phyloP scores from a whole-genome alignment of 129 eudicot species.

The Chrysanthemum lavandulifolium region DNA sequence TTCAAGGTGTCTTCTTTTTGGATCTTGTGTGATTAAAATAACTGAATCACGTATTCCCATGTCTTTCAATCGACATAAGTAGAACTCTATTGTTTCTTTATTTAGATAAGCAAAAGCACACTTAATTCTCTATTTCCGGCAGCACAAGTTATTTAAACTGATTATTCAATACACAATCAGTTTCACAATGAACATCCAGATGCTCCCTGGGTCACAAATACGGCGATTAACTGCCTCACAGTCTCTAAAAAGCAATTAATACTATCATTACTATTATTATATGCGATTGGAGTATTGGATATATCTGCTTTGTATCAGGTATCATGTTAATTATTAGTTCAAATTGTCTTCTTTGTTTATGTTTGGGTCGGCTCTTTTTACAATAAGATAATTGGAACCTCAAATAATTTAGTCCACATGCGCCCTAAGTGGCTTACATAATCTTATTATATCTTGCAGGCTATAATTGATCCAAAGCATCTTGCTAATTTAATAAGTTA shows the following conservation, averaged over 20 bases:
- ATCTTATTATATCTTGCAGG: conserved; percentile 14
- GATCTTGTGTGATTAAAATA: not conserved
- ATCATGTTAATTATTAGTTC: too few relatives aligned
- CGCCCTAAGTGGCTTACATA: conserved; percentile 9
- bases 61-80: not conserved
- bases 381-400: too few relatives aligned
- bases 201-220: not conserved
- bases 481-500: not conserved
- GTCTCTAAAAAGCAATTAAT: too few relatives aligned
- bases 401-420: not conserved
- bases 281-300: too few relatives aligned
- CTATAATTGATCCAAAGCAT: conserved; percentile 16
- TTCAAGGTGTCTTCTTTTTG: conserved; percentile 14
- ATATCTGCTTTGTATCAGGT: too few relatives aligned
- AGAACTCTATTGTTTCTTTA: conserved; percentile 4
- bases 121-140: not conserved
- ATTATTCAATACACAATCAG: not conserved
- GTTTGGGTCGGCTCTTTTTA: too few relatives aligned
- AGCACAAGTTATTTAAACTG: not conserved
- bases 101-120: not conserved
- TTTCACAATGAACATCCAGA: not conserved
- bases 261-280: too few relatives aligned
- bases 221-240: not conserved
- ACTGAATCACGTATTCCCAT: not conserved
- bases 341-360: too few relatives aligned